phyloP scores from a whole-genome alignment of 495 filamentous ascomycete genomes.

The Filosporella fistucella region DNA sequence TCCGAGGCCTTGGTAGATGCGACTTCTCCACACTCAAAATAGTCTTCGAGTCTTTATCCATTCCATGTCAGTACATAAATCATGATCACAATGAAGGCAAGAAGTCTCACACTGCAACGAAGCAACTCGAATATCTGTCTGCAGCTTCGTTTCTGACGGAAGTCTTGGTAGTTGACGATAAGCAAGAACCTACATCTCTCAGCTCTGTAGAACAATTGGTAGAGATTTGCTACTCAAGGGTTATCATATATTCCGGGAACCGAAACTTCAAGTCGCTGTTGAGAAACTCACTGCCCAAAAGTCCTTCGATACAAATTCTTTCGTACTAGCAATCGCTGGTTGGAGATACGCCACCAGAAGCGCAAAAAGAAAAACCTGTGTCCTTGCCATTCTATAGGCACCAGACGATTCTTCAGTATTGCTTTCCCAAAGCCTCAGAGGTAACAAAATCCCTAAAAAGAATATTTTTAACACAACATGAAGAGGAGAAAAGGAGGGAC shows the following conservation, averaged over 20 bases:
- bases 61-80: background rate
- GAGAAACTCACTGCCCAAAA: background rate
- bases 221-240: background rate
- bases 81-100: background rate
- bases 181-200: background rate
- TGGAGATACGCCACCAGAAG: background rate
- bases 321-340: background rate
- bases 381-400: background rate
- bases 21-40: background rate
- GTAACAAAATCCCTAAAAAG: too few relatives aligned
- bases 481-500: too few relatives aligned
- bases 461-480: too few relatives aligned
- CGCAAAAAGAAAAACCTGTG: background rate
- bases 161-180: background rate
- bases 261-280: background rate
- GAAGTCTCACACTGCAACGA: background rate
- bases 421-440: too few relatives aligned
- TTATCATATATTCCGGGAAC: background rate
- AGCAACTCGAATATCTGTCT: background rate
- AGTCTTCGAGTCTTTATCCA: background rate
- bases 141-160: conserved; percentile 1
- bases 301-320: background rate
- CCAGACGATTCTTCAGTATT: too few relatives aligned
- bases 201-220: background rate
- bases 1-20: background rate